Evolutionary conservation across 306 rosid species (phyloP), one percentile per base, ranked within the genome.

Genomic region (Dryas octopetala): DNA sequence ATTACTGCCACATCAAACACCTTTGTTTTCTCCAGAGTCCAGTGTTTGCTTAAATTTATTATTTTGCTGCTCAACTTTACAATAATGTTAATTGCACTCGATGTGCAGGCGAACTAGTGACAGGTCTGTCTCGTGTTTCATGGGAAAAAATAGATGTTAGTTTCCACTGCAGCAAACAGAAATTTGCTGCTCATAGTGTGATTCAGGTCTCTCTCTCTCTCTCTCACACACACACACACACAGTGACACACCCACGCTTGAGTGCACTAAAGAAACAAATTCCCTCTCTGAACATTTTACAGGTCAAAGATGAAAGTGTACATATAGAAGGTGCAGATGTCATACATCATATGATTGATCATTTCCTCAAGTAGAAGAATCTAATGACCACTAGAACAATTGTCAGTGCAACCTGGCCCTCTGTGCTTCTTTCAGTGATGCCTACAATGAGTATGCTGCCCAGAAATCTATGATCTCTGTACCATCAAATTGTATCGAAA

Each of bases 91-190:
- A 54, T 61, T 80, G 45, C 58, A 72, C 68, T 74, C 48, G 60
- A 76, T 68, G 62, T 82, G 87, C 90, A 96, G 99, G 87, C 85
- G 98, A 90, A 76, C 83, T 96, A 78, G 92, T 92, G 68, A 86
- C 90, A 10, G 99, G 96, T 45, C 79, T 96, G 75, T 96, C 99
- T 47, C 76, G 90, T 3, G 71, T 96, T 58, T 89, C 97, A 7
- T 96, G 99, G 99, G 94, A 96, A 77, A 96, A 96, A 78, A 85
- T 96, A 80, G 99, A 96, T 84, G 98, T 96, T 84, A 92, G 97
- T 82, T 96, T 96, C 74, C 99, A 86, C 72, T 75, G 86, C 67
- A 85, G 89, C 84, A 92, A 83, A 61, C 86, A 78, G 26, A 86
- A 90, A 74, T 91, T 88, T 87, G 97, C 99, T 78, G 96, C 99